A percentile compares a stretch with the other conserved stretches of the same genome.
These are phyloP conservation scores for Choanephora cucurbitarum DNA, from an alignment of 371 early-diverging fungal species.

Conservation along the genomic window DNA sequence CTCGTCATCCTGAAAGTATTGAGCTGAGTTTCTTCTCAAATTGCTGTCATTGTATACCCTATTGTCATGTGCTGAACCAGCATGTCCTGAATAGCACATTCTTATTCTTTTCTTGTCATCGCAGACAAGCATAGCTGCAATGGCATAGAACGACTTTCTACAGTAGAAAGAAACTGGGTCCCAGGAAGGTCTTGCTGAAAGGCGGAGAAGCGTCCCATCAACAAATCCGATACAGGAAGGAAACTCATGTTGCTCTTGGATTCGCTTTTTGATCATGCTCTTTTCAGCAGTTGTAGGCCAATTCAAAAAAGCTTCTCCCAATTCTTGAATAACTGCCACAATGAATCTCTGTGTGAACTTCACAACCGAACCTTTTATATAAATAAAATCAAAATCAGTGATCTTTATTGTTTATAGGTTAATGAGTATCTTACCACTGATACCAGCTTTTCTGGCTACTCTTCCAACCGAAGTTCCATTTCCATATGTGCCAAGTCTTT, in stretches of 20 bases:
- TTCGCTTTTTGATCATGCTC: background rate
- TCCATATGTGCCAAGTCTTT: background rate
- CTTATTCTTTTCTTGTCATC: no score
- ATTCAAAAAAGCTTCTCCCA: no score
- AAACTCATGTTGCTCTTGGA: background rate
- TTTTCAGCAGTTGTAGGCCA: background rate
- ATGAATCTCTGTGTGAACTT: conserved; percentile 2
- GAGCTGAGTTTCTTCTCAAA: no score
- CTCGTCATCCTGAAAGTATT: no score
- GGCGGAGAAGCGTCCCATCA: background rate
- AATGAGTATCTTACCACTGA: background rate
- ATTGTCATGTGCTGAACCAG: no score
- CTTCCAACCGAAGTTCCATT: background rate
- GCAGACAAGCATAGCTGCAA: no score
- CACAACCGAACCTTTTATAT: background rate
- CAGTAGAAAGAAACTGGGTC: no score
- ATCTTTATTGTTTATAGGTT: no score
- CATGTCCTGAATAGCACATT: no score
- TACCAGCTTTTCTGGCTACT: background rate
- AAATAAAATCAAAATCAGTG: background rate
- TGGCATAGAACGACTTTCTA: no score
- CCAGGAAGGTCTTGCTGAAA: background rate
- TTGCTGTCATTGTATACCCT: no score
- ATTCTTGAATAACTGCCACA: background rate
- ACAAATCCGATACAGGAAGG: conserved; percentile 4